Conservation (phyloP, 1,284 basidiomycete species). For the Cryptococcus sp. region DNA sequence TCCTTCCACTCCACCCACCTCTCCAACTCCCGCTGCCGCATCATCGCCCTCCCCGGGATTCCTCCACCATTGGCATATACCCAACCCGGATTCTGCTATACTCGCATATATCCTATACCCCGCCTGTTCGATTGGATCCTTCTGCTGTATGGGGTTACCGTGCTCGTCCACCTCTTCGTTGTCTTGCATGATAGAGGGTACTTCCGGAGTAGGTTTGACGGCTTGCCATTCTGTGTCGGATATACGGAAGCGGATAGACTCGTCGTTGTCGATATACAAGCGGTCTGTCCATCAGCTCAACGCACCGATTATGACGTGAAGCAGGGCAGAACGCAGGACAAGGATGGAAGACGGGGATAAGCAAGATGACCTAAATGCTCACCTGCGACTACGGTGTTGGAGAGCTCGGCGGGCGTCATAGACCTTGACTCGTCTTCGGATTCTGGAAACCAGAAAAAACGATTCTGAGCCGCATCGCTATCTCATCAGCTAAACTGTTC, state of each 20-base stretch:
- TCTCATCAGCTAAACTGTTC: not conserved
- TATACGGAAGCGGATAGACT: conserved; percentile 79
- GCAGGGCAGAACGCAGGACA: no score
- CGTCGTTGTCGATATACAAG: conserved; percentile 79
- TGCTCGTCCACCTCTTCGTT: conserved; percentile 29
- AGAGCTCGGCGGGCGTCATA: conserved; percentile 56
- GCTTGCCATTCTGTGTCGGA: conserved; percentile 86
- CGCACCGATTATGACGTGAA: not conserved
- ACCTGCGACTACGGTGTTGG: conserved; percentile 48
- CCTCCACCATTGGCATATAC: conserved; percentile 56
- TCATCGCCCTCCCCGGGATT: conserved; percentile 44
- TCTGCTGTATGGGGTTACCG: conserved; percentile 56
- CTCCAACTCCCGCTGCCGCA: conserved; percentile 24
- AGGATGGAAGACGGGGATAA: not conserved
- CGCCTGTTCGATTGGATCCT: conserved; percentile 56
- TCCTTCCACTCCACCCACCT: conserved; percentile 10
- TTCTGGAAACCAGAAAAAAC: conserved; percentile 19
- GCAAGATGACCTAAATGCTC: conserved; percentile 7
- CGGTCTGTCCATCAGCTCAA: conserved; percentile 50
- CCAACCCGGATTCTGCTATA: conserved; percentile 83
- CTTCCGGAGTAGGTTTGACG: conserved; percentile 71
- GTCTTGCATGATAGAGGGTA: conserved; percentile 15
- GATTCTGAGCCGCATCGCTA: conserved; percentile 58
- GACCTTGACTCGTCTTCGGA: conserved; percentile 14
- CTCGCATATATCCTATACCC: conserved; percentile 75